Base-by-base conservation (phyloP, 2,329 filamentous ascomycete genomes). In the Paecilomyces sp. region DNA sequence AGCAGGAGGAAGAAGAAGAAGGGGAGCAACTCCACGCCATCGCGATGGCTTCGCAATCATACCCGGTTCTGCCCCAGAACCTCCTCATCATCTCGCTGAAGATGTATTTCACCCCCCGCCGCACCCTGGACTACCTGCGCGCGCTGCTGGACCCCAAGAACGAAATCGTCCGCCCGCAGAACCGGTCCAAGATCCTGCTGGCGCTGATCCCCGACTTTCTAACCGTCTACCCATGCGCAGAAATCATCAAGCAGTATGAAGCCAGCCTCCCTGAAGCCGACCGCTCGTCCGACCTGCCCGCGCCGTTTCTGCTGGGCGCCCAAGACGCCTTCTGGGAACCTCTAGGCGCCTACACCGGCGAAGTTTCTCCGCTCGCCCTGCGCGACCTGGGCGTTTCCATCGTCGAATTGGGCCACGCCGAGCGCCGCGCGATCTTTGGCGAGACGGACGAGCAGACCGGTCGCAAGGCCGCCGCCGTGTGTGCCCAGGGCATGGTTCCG, bases 181-280 rank as follows among this genome's bases (percentile, higher is more conserved):
- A 78, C 57, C 71, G 77, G 13, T 74, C 81, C 31, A 77, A 83
- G 56, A 74, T 90, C 61, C 87, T 91, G 72, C 80, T 93, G 65
- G 92, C 92, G 74, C 77, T 93, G 66, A 86, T 92, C 64, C 90
- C 90, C 1, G 89, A 93, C 75, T 90, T 91, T 70, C 74, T 93
- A 57, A 85, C 88, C 12, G 78, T 93, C 59, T 76, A 76, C 64
- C 76, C 77, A 7, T 78, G 76, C 63, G 69, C 75, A 3, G 69
- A 77, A 54, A 74, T 77, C 36, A 66, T 79, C 47, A 66, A 67
- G 54, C 60, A 73, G 18, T 74, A 70, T 62, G 65, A 71, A 55
- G 64, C 63, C 31, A 64, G 63, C 12, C 62, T 67, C 8, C 60
- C 52, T 11, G 80, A 81, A 68, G 69, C 79, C 59, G 71, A 75